phyloP scores from a whole-genome alignment of 1,284 basidiomycete genomes.

The Somion occarium region DNA sequence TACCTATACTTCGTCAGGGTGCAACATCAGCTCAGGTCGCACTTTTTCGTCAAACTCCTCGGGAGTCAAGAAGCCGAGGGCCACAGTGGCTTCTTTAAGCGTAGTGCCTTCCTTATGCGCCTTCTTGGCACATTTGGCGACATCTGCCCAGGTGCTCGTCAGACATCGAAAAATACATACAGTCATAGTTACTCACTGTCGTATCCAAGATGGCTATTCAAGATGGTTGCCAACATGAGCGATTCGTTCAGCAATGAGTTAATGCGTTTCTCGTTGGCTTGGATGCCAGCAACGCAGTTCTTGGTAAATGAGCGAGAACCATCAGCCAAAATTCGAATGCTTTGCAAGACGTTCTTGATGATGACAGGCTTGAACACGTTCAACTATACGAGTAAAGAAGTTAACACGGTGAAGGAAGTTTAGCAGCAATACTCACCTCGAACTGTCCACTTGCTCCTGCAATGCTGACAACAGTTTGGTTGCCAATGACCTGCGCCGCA shows the following conservation, averaged over 20 bases:
- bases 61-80: constrained; percentile 79
- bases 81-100: constrained; percentile 90
- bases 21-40: constrained; percentile 86
- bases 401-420: too few species aligned
- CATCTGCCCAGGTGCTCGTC: constrained; percentile 50
- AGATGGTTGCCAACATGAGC: constrained; percentile 93
- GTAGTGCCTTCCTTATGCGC: constrained; percentile 98
- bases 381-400: constrained; percentile 48
- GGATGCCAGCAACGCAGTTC: constrained; percentile 95
- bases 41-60: constrained; percentile 97
- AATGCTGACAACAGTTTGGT: constrained; percentile 91
- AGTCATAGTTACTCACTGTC: constrained; percentile 66
- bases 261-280: constrained; percentile 95
- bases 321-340: constrained; percentile 90
- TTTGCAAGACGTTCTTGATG: constrained; percentile 96
- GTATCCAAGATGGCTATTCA: constrained; percentile 92
- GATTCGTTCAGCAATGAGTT: constrained; percentile 89
- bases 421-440: constrained; percentile 53
- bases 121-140: constrained; percentile 98
- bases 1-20: constrained; percentile 55
- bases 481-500: constrained; percentile 97
- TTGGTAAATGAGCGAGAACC: constrained; percentile 94
- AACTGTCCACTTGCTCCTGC: constrained; percentile 97
- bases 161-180: neutral
- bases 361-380: constrained; percentile 99